phyloP scores from a whole-genome alignment of 257 asterid species.

The Plantago ovata region DNA sequence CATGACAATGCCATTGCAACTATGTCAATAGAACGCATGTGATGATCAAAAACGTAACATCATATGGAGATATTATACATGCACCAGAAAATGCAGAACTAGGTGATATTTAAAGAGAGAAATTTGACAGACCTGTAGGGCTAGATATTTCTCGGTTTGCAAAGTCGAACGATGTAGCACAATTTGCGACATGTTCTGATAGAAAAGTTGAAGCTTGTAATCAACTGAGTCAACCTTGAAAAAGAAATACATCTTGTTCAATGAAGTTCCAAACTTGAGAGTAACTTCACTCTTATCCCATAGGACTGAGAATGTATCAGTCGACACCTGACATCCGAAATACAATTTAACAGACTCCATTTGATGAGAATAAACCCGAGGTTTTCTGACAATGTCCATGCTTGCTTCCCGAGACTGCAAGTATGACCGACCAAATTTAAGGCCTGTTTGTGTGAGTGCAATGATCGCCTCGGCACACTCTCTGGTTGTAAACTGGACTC shows the following conservation, averaged over 20 bases:
- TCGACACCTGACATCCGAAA: constrained; percentile 65
- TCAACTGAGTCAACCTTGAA: constrained; percentile 26
- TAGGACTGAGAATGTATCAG: constrained; percentile 42
- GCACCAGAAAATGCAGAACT: too few relatives aligned
- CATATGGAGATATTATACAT: not conserved
- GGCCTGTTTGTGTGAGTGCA: constrained; percentile 26
- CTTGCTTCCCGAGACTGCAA: constrained; percentile 44
- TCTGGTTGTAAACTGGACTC: constrained; percentile 51
- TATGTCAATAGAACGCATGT: not conserved
- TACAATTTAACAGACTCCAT: constrained; percentile 41
- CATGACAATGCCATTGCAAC: not conserved
- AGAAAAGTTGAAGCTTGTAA: constrained; percentile 70
- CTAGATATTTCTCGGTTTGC: constrained; percentile 35
- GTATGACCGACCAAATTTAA: constrained; percentile 50
- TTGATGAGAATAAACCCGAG: constrained; percentile 26
- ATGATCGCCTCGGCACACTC: constrained; percentile 28
- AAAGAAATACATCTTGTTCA: constrained; percentile 48
- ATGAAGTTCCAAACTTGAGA: constrained; percentile 57
- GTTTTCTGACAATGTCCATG: constrained; percentile 31
- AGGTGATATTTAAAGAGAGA: not conserved
- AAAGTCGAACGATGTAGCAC: constrained; percentile 35
- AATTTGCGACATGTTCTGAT: constrained; percentile 71
- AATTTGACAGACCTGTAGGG: constrained; percentile 64
- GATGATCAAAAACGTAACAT: too few relatives aligned
- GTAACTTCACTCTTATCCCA: constrained; percentile 35